Base-by-base conservation (phyloP, 345 rosid genomes). In the Gynandropsis gynandra region DNA sequence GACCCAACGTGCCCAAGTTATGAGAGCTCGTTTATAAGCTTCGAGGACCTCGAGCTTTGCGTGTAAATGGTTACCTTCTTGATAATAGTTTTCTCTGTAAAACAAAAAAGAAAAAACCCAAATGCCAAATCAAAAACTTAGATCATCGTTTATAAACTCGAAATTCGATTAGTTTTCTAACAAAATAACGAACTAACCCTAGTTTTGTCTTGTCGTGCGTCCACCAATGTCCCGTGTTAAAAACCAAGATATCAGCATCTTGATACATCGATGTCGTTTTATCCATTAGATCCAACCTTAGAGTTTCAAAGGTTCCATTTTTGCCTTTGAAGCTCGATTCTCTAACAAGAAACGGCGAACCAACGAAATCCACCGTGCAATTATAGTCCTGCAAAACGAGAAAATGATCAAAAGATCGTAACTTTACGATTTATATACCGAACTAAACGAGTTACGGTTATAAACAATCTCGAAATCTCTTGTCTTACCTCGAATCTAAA, bases 171-270 rank as follows among this genome's bases (percentile, higher is more conserved):
- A 24, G 15, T 17, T 6, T 1, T 44, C 1, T n/a, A 48, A 13
- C 36, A 59, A 21, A 33, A 42, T 20, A 29, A 27, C 32, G 42
- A 37, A 52, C 72, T 31, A 69, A 84, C 98, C 96, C 96, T 31
- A 95, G 77, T 24, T 93, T 81, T 52, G 98, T 92, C 72, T 92
- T 92, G 54, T 96, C 96, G 75, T 87, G 96, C 66, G 80, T 78
- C 98, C 98, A 92, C 98, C 95, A 87, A 60, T 92, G 98, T 44
- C 83, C 96, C 27, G 95, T 92, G 72, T 92, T 92, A 62, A 92
- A 92, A 42, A 87, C 79, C 56, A 87, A 77, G 61, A 92, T 85
- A 69, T 92, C 80, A 33, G 87, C 96, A 19, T 73, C 74, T 71
- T 74, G 80, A 96, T 95, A 87, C 62, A 74, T 74, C 7, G 62